Conservation (phyloP, 768 basidiomycete species). For the Trichaptum fuscoviolaceum region DNA sequence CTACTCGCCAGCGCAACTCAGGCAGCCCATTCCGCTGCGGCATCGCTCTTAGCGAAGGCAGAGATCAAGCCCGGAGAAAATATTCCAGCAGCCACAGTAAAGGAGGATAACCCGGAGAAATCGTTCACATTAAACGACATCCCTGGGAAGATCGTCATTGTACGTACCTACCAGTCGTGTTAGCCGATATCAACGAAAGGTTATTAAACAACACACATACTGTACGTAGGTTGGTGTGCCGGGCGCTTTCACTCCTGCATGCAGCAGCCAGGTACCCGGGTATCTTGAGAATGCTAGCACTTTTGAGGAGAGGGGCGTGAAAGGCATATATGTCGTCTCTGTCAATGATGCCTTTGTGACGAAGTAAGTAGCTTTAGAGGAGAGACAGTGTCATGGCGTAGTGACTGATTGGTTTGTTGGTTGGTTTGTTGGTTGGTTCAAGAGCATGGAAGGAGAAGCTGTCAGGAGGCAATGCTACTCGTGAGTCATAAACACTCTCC, state of each 20-base stretch:
- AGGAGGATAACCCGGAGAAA: slow-evolving; percentile 50
- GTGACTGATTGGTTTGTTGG: neutral
- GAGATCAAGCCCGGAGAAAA: slow-evolving; percentile 42
- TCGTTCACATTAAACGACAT: slow-evolving; percentile 36
- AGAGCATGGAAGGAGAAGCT: slow-evolving; percentile 68
- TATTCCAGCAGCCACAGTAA: slow-evolving; percentile 49
- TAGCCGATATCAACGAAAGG: neutral
- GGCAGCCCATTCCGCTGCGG: slow-evolving; percentile 49
- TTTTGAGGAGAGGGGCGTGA: slow-evolving; percentile 74
- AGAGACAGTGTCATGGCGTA: neutral
- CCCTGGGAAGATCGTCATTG: slow-evolving; percentile 59
- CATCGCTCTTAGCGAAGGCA: slow-evolving; percentile 41
- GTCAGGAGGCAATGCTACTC: slow-evolving; percentile 37
- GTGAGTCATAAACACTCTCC: slow-evolving; percentile 19
- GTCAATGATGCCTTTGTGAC: slow-evolving; percentile 80
- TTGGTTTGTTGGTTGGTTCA: too few species aligned
- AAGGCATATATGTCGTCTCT: slow-evolving; percentile 62
- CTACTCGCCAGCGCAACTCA: slow-evolving; percentile 40
- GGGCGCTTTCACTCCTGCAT: slow-evolving; percentile 72
- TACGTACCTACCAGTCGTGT: slow-evolving; percentile 25
- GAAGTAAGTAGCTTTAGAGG: slow-evolving; percentile 24
- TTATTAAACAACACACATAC: neutral
- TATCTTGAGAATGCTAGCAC: slow-evolving; percentile 63
- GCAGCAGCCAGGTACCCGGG: slow-evolving; percentile 52
- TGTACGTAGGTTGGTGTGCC: slow-evolving; percentile 59